Conservation (phyloP, 805 yeast species). For the Danielia oregonensis region DNA sequence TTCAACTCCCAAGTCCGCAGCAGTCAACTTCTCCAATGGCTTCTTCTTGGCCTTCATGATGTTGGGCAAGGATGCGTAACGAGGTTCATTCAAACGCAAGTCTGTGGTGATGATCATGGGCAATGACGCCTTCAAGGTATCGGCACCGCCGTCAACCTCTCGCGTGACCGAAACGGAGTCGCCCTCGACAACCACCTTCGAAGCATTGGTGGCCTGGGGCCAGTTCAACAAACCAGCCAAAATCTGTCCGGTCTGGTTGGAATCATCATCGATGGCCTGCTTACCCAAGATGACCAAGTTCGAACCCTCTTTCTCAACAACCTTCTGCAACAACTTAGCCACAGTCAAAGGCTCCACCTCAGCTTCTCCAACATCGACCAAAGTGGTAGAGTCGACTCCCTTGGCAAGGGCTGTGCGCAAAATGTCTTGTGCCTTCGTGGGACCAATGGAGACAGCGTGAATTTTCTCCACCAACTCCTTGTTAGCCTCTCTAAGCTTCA, state of each 20-base stretch:
- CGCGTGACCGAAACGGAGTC: constrained; percentile 70
- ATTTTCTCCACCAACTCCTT: constrained; percentile 69
- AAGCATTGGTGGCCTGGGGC: constrained; percentile 97
- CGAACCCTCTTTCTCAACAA: constrained; percentile 65
- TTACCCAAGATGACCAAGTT: constrained; percentile 90
- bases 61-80: constrained; percentile 93
- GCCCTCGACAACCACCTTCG: constrained; percentile 65
- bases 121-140: constrained; percentile 68
- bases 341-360: constrained; percentile 84
- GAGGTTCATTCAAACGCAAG: constrained; percentile 88
- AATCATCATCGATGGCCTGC: constrained; percentile 95
- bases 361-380: constrained; percentile 70
- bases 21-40: constrained; percentile 67
- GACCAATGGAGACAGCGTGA: constrained; percentile 91
- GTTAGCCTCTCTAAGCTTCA: constrained; percentile 65
- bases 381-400: constrained; percentile 85
- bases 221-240: constrained; percentile 88
- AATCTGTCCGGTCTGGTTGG: constrained; percentile 95
- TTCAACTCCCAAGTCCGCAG: constrained; percentile 67
- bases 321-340: constrained; percentile 75
- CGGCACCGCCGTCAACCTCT: constrained; percentile 95
- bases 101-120: constrained; percentile 92
- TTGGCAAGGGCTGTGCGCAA: constrained; percentile 89
- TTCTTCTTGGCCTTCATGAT: constrained; percentile 98
- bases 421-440: constrained; percentile 80